Base-by-base conservation (phyloP, 176 grass and related monocot genomes). In the Lolium perenne region DNA sequence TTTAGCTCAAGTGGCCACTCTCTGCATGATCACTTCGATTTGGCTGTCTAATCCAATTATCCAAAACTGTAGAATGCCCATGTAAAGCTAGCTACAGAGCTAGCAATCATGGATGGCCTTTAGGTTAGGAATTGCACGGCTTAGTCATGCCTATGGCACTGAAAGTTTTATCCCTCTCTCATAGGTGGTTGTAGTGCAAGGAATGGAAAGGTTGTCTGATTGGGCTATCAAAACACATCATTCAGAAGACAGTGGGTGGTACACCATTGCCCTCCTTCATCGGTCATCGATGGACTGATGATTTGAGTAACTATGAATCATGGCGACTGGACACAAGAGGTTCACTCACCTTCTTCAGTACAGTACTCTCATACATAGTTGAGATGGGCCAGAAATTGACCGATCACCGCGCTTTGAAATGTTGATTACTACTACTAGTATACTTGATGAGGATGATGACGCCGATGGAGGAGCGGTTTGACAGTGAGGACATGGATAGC, bases 131-230 rank as follows among this genome's bases (percentile, higher is more conserved):
- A 16, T 14, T 51, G 45, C 46, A 76, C 14, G 73, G 23, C 3
- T 76, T 54, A 32, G 23, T 54, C 73, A 53, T 76, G 73, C 48
- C 47, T 7, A 25, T 51, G 14, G 73, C 68, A 22, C n/a, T 76
- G 73, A 11, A 11, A 46, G 20, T 45, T 72, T 22, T 43, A n/a
- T 38, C 14, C 65, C 8, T 40, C 67, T 43, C 38, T n/a, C 41
- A 18, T 2, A 73, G 71, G 73, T 55, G 25, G 73, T 76, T 55
- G 73, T 7, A 35, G 47, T 18, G 23, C 23, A 26, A 26, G 21
- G 25, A 76, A 54, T 38, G 15, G 9, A 76, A 76, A 76, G 73
- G 71, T 49, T 74, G 71, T 73, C 21, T 14, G 71, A 26, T 74
- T 50, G 45, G 21, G 11, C 46, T 1, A 47, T 51, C 71, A 75